A percentile compares a stretch with the other conserved stretches of the same genome.
Evolutionary conservation across 805 yeast genomes (phyloP).

Genomic region (Candida boidinii): DNA sequence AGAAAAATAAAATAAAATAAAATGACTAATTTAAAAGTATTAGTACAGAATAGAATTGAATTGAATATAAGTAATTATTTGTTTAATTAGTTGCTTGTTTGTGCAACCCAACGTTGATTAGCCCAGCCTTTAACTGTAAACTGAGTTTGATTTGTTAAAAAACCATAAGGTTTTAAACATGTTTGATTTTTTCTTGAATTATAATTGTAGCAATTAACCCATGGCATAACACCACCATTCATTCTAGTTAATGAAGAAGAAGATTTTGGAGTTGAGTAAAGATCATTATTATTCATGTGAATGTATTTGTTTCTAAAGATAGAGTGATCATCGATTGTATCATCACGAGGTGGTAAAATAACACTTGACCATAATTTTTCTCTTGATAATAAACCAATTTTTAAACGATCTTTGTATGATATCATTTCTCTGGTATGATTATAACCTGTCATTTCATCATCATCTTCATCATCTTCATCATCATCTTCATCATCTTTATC

Average conservation of each 20-base stretch:
- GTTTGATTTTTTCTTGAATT: background rate
- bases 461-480: conserved; percentile 9
- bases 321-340: conserved; percentile 9
- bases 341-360: conserved; percentile 42
- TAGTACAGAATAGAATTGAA: too few species aligned
- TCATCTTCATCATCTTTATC: conserved; percentile 16
- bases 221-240: conserved; percentile 16
- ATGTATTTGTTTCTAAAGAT: background rate
- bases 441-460: background rate
- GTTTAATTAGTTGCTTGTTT: too few species aligned
- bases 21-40: too few species aligned
- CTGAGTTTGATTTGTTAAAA: conserved; percentile 22
- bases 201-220: conserved; percentile 11
- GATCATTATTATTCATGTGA: background rate
- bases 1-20: too few species aligned
- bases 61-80: too few species aligned
- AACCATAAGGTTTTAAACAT: conserved; percentile 20
- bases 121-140: conserved; percentile 46
- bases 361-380: conserved; percentile 48
- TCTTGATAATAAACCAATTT: conserved; percentile 33
- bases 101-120: conserved; percentile 33
- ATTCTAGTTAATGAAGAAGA: conserved; percentile 14
- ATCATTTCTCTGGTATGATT: background rate
- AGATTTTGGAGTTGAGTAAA: background rate
- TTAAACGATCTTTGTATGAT: conserved; percentile 4